phyloP scores from a whole-genome alignment of 2,329 filamentous ascomycete genomes.

The Diaporthe nobilis region DNA sequence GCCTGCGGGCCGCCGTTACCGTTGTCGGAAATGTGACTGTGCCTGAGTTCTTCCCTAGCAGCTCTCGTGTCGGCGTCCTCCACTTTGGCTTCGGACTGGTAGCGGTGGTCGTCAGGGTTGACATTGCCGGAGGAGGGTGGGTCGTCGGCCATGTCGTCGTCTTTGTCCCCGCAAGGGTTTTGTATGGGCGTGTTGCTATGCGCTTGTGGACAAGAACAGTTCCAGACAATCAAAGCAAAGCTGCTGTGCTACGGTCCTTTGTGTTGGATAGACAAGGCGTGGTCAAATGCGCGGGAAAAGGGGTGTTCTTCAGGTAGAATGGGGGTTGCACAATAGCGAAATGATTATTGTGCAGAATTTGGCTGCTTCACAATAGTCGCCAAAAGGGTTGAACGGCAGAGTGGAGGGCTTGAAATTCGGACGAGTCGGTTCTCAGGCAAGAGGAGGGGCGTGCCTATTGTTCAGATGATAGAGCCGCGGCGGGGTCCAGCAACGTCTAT shows the following conservation, averaged over 20 bases:
- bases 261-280: constrained; percentile 31
- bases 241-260: constrained; percentile 16
- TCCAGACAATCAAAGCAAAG: constrained; percentile 18
- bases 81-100: constrained; percentile 53
- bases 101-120: constrained; percentile 53
- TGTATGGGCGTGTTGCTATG: constrained; percentile 10
- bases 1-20: neutral
- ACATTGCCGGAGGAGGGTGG: constrained; percentile 19
- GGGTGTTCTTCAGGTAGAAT: constrained; percentile 14
- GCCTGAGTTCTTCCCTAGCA: constrained; percentile 74
- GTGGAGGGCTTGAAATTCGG: constrained; percentile 28
- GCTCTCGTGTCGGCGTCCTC: constrained; percentile 76
- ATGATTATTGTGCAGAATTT: constrained; percentile 24
- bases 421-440: constrained; percentile 18
- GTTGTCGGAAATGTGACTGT: constrained; percentile 73
- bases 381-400: constrained; percentile 18
- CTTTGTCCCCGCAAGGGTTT: constrained; percentile 25
- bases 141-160: constrained; percentile 38
- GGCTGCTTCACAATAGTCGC: constrained; percentile 31
- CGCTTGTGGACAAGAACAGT: constrained; percentile 1
- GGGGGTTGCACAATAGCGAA: constrained; percentile 22
- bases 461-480: constrained; percentile 31
- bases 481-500: constrained; percentile 26
- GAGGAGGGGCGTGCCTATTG: constrained; percentile 30
- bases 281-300: neutral